Evolutionary conservation across 2,329 filamentous ascomycete species (phyloP), one percentile per base, ranked within the genome.

Genomic region (Ophiosphaerella narmari): DNA sequence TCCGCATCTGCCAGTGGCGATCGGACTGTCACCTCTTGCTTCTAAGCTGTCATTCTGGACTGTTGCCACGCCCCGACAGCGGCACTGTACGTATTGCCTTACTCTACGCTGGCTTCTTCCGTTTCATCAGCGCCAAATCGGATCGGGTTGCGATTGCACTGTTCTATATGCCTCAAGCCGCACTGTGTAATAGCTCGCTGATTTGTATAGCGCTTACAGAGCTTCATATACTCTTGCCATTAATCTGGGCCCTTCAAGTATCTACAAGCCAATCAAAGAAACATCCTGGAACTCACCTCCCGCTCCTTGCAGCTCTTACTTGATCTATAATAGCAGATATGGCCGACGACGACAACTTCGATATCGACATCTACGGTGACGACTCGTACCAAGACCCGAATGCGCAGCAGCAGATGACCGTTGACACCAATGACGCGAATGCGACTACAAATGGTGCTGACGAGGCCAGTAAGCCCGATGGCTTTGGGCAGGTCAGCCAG

Each of bases 301-400:
- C 49, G 54, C 59, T 64, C 46, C 54, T 57, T 61, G 58, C 56
- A 64, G 52, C 54, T 49, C 35, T 60, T 43, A 59, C 54, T 67
- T 62, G 55, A 63, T 45, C 45, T 39, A 54, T 51, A 37, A 58
- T 58, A 63, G 62, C 63, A 67, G 67, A 43, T 44, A 76, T 75
- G 70, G 78, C 82, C 66, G 84, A 86, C 70, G 84, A 86, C 74
- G 84, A 87, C 73, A 86, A 85, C 67, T 87, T 87, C 78, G 84
- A 87, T 63, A 86, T 87, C 77, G 85, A 87, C 71, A 86, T 87
- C 74, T 87, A 87, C 67, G 84, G 84, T 57, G 84, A 87, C 65
- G 82, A 84, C 44, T 73, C 66, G 42, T 68, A 63, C 50, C 61
- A 66, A 52, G 67, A 71, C 31, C 50, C 66, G 14, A 52, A 31